Evolutionary conservation across 2,329 filamentous ascomycete genomes (phyloP).

Genomic region (Aspergillus novofumigatus): DNA sequence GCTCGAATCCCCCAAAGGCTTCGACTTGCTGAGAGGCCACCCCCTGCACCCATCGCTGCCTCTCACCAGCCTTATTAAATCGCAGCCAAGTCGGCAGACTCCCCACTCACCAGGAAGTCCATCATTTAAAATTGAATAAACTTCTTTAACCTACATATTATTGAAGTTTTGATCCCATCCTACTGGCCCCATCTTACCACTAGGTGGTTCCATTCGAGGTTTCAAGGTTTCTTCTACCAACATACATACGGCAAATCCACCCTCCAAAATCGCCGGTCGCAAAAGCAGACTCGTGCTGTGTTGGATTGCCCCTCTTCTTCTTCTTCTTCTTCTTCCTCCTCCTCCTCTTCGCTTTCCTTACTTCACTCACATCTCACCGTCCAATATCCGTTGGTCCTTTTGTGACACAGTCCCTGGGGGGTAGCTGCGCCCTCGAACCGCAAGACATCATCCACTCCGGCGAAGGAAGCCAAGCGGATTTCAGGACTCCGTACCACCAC

Average conservation of each 20-base stretch:
- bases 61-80: background rate
- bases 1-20: background rate
- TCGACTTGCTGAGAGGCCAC: background rate
- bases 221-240: background rate
- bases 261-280: background rate
- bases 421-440: background rate
- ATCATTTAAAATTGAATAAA: background rate
- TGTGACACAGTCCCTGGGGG: background rate
- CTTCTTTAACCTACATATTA: background rate
- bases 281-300: background rate
- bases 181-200: background rate
- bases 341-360: background rate
- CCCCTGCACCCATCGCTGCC: constrained; percentile 3
- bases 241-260: background rate
- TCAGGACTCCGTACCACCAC: too few relatives aligned
- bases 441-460: background rate
- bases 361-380: background rate
- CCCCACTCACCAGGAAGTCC: constrained; percentile 8
- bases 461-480: background rate
- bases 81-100: constrained; percentile 9
- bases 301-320: constrained; percentile 5
- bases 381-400: background rate
- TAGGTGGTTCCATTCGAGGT: background rate
- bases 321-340: background rate
- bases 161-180: background rate